Evolutionary conservation across 192 early-diverging fungal species (phyloP).

Genomic region (Chytriomyces sp.): DNA sequence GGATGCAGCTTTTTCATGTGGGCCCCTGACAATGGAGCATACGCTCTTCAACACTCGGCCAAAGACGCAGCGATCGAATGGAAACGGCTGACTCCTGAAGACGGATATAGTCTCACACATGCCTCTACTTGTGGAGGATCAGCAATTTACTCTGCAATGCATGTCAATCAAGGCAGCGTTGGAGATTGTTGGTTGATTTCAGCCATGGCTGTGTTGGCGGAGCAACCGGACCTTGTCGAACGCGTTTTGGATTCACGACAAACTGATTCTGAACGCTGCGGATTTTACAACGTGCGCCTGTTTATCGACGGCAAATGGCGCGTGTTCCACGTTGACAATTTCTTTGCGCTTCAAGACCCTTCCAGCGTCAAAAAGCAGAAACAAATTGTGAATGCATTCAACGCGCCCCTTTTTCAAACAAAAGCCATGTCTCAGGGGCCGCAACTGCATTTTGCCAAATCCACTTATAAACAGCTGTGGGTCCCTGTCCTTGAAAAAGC

Average conservation of each 20-base stretch:
- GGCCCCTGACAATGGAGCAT: constrained; percentile 11
- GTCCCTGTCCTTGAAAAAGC: constrained; percentile 66
- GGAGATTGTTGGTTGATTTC: constrained; percentile 43
- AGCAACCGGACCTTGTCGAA: constrained; percentile 19
- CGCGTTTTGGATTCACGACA: constrained; percentile 13
- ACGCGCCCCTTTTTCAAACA: neutral
- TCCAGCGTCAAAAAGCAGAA: neutral
- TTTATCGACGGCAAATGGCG: constrained; percentile 39
- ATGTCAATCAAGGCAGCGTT: constrained; percentile 30
- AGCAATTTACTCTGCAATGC: constrained; percentile 4
- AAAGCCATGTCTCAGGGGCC: neutral
- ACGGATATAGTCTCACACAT: neutral
- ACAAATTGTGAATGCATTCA: neutral
- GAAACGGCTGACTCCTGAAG: constrained; percentile 18
- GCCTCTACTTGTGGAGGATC: neutral
- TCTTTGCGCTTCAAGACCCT: constrained; percentile 15
- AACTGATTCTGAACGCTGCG: neutral
- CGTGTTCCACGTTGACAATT: constrained; percentile 10
- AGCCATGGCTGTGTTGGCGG: constrained; percentile 32
- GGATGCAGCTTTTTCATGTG: constrained; percentile 36
- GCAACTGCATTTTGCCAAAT: constrained; percentile 25
- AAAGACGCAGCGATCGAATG: constrained; percentile 14
- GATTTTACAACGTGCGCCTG: constrained; percentile 4
- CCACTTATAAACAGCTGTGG: constrained; percentile 38
- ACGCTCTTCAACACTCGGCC: constrained; percentile 15